Conservation (phyloP, 73 alveolate species). For the Urostyla sp. region DNA sequence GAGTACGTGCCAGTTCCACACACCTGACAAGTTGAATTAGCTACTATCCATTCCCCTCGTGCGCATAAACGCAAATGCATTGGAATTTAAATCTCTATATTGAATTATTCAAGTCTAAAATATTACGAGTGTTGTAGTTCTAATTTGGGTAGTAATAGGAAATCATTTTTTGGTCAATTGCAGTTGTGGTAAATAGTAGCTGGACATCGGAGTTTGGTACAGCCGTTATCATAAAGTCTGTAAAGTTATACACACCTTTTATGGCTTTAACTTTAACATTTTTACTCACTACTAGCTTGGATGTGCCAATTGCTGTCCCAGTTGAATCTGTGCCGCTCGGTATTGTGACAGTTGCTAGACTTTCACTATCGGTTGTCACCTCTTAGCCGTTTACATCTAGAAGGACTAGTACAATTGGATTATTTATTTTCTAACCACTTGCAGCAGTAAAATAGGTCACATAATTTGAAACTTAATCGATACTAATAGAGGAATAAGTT, state of each 20-base stretch:
- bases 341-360: conserved; percentile 23
- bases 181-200: conserved; percentile 18
- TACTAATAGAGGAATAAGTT: too few species aligned
- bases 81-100: conserved; percentile 9
- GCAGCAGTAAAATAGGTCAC: conserved; percentile 17
- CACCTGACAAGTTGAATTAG: conserved; percentile 18
- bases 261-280: conserved; percentile 24
- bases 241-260: conserved; percentile 2
- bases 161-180: conserved; percentile 5
- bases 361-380: conserved; percentile 4
- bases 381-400: neutral
- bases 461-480: too few species aligned
- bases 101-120: neutral
- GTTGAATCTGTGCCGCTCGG: neutral
- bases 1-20: conserved; percentile 45
- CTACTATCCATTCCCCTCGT: conserved; percentile 28
- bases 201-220: neutral
- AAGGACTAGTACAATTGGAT: neutral
- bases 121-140: neutral
- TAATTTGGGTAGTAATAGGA: neutral
- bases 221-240: conserved; percentile 8
- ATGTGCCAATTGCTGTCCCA: too few species aligned
- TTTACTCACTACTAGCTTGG: conserved; percentile 18
- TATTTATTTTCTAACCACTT: conserved; percentile 1
- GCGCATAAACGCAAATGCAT: conserved; percentile 36